Evolutionary conservation across 2,329 filamentous ascomycete species (phyloP).

Genomic region (Colletotrichum sp.): DNA sequence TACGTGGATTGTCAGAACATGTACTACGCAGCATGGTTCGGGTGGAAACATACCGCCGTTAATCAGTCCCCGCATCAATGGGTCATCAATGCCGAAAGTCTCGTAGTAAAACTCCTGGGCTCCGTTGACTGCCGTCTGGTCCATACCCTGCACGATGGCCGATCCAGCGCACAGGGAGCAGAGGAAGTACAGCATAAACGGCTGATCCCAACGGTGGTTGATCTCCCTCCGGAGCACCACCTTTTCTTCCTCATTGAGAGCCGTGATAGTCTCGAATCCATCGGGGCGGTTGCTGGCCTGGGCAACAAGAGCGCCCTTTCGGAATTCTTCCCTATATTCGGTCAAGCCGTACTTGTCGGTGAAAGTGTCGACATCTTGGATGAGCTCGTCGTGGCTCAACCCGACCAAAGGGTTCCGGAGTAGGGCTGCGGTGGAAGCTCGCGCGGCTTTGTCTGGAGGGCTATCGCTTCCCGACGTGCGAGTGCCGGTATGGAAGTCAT

Average conservation of each 20-base stretch:
- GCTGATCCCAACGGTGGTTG: constrained; percentile 35
- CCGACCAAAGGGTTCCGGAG: constrained; percentile 35
- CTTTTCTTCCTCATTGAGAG: constrained; percentile 33
- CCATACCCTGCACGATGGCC: constrained; percentile 61
- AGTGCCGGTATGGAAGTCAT: not conserved
- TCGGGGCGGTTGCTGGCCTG: constrained; percentile 42
- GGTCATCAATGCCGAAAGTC: constrained; percentile 39
- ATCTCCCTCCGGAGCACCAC: constrained; percentile 30
- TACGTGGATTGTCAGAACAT: not conserved
- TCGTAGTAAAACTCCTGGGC: constrained; percentile 46
- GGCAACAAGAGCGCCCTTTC: constrained; percentile 56
- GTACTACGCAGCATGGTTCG: not conserved
- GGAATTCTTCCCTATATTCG: constrained; percentile 49
- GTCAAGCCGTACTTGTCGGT: constrained; percentile 36
- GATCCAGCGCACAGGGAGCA: constrained; percentile 24
- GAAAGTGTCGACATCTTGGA: constrained; percentile 41
- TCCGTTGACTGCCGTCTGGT: constrained; percentile 69
- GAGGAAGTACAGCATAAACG: constrained; percentile 38
- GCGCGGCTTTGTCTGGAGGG: not conserved
- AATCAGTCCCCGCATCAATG: constrained; percentile 55
- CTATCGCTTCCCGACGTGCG: not conserved
- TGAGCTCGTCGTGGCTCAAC: constrained; percentile 31
- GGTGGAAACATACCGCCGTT: constrained; percentile 41
- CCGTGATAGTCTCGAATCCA: constrained; percentile 31
- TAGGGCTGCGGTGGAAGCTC: constrained; percentile 28